These are phyloP conservation scores for Zoysia japonica DNA, from an alignment of 176 grass and related monocot genomes.

Conservation along the genomic window DNA sequence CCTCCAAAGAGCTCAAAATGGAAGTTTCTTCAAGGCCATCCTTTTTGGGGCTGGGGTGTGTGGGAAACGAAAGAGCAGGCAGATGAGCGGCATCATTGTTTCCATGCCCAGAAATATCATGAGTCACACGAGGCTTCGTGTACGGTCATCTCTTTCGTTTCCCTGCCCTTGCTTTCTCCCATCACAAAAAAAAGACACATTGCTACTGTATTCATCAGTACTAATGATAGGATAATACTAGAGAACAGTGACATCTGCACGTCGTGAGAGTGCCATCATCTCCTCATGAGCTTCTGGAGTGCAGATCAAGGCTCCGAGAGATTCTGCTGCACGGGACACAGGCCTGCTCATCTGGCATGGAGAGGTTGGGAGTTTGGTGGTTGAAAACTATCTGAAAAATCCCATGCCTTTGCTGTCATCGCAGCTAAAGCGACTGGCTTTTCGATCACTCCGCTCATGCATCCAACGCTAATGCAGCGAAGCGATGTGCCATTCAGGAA, in stretches of 20 bases:
- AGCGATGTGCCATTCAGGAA: background rate
- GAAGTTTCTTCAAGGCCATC: conserved; percentile 39
- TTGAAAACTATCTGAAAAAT: conserved; percentile 11
- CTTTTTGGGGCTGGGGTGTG: background rate
- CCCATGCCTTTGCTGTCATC: background rate
- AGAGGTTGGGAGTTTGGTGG: background rate
- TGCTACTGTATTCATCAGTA: background rate
- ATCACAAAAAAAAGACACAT: conserved; percentile 19
- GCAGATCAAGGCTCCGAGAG: background rate
- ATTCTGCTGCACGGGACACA: conserved; percentile 8
- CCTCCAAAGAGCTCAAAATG: conserved; percentile 43
- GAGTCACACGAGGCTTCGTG: conserved; percentile 23
- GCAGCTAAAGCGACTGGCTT: background rate
- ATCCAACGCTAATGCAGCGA: background rate
- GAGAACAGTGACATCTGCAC: conserved; percentile 9
- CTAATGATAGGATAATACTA: conserved; percentile 10
- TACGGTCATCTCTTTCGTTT: background rate
- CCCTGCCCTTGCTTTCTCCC: background rate
- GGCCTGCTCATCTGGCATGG: background rate
- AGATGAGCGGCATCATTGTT: conserved; percentile 44
- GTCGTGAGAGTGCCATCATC: conserved; percentile 24
- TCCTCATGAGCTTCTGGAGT: conserved; percentile 27
- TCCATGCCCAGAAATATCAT: conserved; percentile 37
- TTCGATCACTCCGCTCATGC: background rate
- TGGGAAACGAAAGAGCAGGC: background rate